Evolutionary conservation across 2,329 filamentous ascomycete genomes (phyloP).

Genomic region (Alternaria triticina): DNA sequence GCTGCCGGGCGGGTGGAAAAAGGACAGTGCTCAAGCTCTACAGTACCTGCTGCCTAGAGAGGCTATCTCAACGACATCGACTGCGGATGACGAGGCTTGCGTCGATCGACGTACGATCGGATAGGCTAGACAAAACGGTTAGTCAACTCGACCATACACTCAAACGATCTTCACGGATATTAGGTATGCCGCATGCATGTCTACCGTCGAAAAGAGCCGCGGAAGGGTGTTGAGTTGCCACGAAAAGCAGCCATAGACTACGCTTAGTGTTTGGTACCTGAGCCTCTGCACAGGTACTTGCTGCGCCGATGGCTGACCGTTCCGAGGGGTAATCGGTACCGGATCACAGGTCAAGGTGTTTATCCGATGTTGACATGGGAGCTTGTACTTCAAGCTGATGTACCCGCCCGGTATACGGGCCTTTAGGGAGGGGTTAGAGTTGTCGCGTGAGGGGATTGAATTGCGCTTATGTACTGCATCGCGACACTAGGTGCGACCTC

Average conservation of each 20-base stretch:
- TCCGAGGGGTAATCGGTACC: background rate
- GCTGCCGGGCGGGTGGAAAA: constrained; percentile 6
- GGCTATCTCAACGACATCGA: constrained; percentile 18
- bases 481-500: background rate
- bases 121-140: background rate
- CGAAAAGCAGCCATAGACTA: constrained; percentile 10
- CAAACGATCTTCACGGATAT: background rate
- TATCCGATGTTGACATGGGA: background rate
- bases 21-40: constrained; percentile 7
- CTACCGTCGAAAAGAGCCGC: background rate
- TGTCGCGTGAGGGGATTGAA: background rate
- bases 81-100: constrained; percentile 3
- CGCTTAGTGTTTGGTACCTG: constrained; percentile 6
- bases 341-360: background rate
- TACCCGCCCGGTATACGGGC: background rate
- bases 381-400: background rate
- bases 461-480: background rate
- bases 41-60: constrained; percentile 27
- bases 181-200: constrained; percentile 1
- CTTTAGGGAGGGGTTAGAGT: background rate
- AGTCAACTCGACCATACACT: background rate
- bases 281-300: background rate
- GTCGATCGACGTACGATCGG: background rate
- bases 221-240: background rate
- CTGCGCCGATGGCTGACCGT: background rate